A percentile compares a stretch with the other conserved stretches of the same genome.
Conservation (phyloP, 2,329 filamentous ascomycete genomes). For the Aspergillus clavatus region DNA sequence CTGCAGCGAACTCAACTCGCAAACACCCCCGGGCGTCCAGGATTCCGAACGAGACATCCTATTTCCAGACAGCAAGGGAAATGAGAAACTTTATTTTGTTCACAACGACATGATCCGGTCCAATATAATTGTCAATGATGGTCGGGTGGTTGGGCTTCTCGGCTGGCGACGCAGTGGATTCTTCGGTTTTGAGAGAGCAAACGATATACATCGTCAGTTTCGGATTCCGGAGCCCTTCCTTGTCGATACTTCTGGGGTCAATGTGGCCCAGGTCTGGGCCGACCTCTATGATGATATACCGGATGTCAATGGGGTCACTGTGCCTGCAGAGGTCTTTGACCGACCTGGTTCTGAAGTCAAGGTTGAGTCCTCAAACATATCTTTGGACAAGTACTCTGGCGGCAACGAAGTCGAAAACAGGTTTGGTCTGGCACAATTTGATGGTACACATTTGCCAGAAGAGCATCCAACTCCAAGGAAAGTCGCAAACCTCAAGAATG, state of each 20-base stretch:
- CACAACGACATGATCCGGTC: conserved; percentile 37
- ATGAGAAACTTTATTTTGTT: conserved; percentile 27
- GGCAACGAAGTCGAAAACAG: conserved; percentile 26
- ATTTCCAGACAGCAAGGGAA: conserved; percentile 23
- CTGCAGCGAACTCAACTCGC: conserved; percentile 29
- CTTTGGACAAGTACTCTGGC: conserved; percentile 27
- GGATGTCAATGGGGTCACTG: conserved; percentile 11
- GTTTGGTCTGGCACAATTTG: conserved; percentile 18
- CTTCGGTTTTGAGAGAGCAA: conserved; percentile 34
- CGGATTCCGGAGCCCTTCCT: conserved; percentile 21
- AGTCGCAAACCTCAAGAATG: conserved; percentile 37
- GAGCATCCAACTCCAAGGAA: conserved; percentile 38
- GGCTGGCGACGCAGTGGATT: conserved; percentile 40
- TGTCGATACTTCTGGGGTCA: conserved; percentile 9
- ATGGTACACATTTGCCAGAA: conserved; percentile 19
- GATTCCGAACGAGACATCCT: conserved; percentile 30
- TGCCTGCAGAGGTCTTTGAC: conserved; percentile 13
- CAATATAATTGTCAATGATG: conserved; percentile 37
- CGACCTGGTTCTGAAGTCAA: conserved; percentile 29
- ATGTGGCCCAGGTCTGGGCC: conserved; percentile 25
- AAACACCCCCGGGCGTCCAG: conserved; percentile 19
- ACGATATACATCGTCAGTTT: conserved; percentile 30
- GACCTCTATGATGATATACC: conserved; percentile 33
- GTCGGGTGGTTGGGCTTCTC: conserved; percentile 34
- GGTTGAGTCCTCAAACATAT: conserved; percentile 27